A percentile compares a stretch with the other conserved stretches of the same genome.
These are phyloP conservation scores for Chytridium lagenaria DNA, from an alignment of 371 early-diverging fungal genomes.

Conservation along the genomic window DNA sequence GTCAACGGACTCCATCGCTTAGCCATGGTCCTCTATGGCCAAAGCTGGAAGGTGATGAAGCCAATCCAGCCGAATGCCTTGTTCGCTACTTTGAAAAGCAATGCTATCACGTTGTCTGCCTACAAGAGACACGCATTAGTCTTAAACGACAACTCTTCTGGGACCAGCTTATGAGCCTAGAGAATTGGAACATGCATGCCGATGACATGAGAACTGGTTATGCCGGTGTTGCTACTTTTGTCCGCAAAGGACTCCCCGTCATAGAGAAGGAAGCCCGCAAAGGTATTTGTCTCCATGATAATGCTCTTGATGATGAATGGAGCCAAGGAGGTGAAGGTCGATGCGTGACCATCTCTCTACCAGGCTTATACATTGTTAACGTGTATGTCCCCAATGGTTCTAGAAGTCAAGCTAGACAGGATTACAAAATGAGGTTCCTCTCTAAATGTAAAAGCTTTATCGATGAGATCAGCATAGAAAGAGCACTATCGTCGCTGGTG, in stretches of 20 bases:
- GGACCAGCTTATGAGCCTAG: neutral
- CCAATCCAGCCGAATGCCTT: no score
- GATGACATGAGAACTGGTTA: constrained; percentile 3
- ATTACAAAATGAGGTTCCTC: constrained; percentile 25
- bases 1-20: no score
- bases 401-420: constrained; percentile 2
- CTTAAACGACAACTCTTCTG: neutral
- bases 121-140: constrained; percentile 12
- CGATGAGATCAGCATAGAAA: constrained; percentile 16
- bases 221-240: neutral
- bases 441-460: constrained; percentile 1
- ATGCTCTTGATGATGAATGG: no score
- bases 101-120: neutral
- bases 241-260: neutral
- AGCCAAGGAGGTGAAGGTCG: neutral
- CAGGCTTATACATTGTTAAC: constrained; percentile 6
- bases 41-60: no score
- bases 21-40: no score
- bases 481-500: constrained; percentile 19
- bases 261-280: neutral
- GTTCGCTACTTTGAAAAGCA: neutral
- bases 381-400: constrained; percentile 32
- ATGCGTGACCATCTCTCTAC: neutral
- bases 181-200: neutral
- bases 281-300: neutral